Conservation (phyloP, 2,329 filamentous ascomycete species). For the Colletotrichum cuscutae region DNA sequence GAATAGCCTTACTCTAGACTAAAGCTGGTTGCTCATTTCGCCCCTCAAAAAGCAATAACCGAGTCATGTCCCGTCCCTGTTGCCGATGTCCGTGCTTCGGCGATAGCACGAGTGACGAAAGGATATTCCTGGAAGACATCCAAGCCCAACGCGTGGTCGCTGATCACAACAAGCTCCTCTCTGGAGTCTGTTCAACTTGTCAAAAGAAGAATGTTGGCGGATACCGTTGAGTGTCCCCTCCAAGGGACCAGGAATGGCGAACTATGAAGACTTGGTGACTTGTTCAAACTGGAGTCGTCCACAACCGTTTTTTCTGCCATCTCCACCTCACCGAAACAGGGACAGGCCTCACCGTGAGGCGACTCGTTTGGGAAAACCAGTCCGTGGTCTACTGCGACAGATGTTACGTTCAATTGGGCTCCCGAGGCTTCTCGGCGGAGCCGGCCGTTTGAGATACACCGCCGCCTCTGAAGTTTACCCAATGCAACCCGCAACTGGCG, state of each 20-base stretch:
- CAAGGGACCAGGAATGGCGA: background rate
- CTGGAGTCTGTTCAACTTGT: conserved; percentile 1
- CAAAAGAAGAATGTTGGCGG: conserved; percentile 1
- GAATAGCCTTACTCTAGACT: no score
- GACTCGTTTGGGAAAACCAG: conserved; percentile 3
- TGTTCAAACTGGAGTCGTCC: background rate
- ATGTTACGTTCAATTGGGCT: background rate
- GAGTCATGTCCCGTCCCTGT: conserved; percentile 19
- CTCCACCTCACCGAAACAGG: conserved; percentile 13
- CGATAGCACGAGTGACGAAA: conserved; percentile 5
- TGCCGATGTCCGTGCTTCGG: conserved; percentile 1
- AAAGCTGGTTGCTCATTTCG: background rate
- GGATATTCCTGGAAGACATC: background rate
- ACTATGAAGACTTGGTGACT: background rate
- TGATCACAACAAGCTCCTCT: conserved; percentile 4
- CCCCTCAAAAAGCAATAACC: background rate
- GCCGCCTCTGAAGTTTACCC: conserved; percentile 1
- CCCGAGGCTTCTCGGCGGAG: conserved; percentile 9
- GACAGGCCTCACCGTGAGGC: conserved; percentile 1
- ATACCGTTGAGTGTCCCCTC: background rate
- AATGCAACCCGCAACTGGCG: conserved; percentile 12
- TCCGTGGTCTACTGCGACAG: conserved; percentile 11
- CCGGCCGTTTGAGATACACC: conserved; percentile 15
- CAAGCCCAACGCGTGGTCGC: background rate
- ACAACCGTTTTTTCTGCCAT: background rate